phyloP scores from a whole-genome alignment of 192 early-diverging fungal genomes.

The Coemansia sp. region DNA sequence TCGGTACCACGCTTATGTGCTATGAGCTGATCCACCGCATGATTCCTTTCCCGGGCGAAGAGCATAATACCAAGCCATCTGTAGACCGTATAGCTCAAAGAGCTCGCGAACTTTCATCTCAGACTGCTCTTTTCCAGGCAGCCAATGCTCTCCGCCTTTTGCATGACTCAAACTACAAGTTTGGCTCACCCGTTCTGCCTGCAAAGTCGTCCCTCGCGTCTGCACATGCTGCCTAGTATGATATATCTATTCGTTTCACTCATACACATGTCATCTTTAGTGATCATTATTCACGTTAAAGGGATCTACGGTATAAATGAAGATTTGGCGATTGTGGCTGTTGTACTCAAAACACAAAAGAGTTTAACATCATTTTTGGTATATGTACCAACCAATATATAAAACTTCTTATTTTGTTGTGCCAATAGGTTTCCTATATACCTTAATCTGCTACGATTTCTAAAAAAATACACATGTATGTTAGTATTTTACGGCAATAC shows the following conservation, averaged over 20 bases:
- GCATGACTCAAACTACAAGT: conserved; percentile 48
- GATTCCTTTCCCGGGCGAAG: conserved; percentile 56
- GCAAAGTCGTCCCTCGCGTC: not conserved
- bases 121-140: conserved; percentile 42
- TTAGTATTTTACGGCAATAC: too few species aligned
- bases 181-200: conserved; percentile 20
- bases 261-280: too few species aligned
- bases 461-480: too few species aligned
- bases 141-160: conserved; percentile 40
- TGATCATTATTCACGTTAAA: too few species aligned
- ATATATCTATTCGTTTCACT: not conserved
- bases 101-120: conserved; percentile 33
- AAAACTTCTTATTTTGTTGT: too few species aligned
- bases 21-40: conserved; percentile 84
- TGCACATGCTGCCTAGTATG: not conserved
- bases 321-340: too few species aligned
- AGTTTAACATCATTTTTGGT: too few species aligned
- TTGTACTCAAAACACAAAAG: too few species aligned
- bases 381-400: too few species aligned
- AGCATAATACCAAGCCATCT: conserved; percentile 17
- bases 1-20: conserved; percentile 91
- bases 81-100: conserved; percentile 15
- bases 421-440: too few species aligned
- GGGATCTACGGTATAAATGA: too few species aligned
- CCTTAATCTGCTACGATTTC: too few species aligned